Evolutionary conservation across 1,284 basidiomycete species (phyloP).

Genomic region (Ceratobasidium papillatum): DNA sequence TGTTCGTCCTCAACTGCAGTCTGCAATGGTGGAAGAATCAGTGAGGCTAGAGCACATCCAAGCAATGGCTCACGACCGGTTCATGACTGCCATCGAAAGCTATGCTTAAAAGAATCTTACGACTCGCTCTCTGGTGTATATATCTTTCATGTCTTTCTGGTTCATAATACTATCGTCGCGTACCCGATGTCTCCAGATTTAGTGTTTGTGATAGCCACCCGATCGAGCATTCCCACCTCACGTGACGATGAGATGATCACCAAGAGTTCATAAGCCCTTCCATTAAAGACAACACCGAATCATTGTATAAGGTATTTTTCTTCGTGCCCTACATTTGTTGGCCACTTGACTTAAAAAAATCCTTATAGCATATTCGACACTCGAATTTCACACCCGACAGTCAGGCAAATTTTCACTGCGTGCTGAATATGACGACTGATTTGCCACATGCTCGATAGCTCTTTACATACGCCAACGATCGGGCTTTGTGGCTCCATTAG

Average conservation of each 20-base stretch:
- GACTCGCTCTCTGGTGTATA: neutral
- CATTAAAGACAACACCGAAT: too few relatives aligned
- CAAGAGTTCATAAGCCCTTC: neutral
- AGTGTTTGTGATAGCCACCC: neutral
- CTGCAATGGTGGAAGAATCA: conserved; percentile 59
- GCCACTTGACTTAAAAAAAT: neutral
- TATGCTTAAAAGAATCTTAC: conserved; percentile 11
- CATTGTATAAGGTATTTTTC: too few relatives aligned
- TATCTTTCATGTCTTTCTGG: neutral
- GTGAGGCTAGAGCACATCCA: conserved; percentile 64
- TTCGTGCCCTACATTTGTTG: neutral
- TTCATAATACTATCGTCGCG: neutral
- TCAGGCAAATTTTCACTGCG: too few relatives aligned
- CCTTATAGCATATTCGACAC: neutral
- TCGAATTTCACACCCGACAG: too few relatives aligned
- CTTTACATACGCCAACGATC: neutral
- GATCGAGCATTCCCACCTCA: neutral
- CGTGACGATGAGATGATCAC: neutral
- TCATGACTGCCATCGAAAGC: conserved; percentile 47
- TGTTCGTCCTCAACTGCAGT: conserved; percentile 54
- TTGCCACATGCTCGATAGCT: neutral
- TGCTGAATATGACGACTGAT: neutral
- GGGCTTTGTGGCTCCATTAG: neutral
- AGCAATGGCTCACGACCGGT: conserved; percentile 58
- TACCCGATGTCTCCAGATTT: conserved; percentile 4